Base-by-base conservation (phyloP, 1,284 basidiomycete species). In the Neonothopanus nambi region DNA sequence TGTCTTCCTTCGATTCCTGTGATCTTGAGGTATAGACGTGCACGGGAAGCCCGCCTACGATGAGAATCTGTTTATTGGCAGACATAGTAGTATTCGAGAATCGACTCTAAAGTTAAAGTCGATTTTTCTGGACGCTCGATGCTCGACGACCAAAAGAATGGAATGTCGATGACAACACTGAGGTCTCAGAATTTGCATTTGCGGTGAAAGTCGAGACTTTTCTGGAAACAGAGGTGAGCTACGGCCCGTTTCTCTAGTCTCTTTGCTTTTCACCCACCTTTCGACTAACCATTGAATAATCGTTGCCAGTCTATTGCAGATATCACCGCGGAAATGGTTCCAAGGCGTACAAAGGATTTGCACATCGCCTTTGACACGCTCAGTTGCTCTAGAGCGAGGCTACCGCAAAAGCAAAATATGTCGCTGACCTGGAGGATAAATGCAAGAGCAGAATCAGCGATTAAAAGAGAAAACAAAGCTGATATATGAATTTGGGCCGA, bases 31-130 rank as follows among this genome's bases (percentile, higher is more conserved):
- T 66, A 64, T 74, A 75, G 36, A 81, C 69, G 50, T 76, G 63
- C 23, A 77, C 65, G 15, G 62, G 57, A n/a, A 84, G 64, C 3
- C 81, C 81, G 3, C 74, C 79, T 36, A 82, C 67, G 46, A 68
- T 60, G 44, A 74, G 23, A 12, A 60, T 63, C 47, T 74, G 60
- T 47, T 70, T 72, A 44, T 57, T 33, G 46, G 43, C 26, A 9
- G 52, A 37, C 43, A 45, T 45, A 30, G 12, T 45, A 13, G 43
- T 20, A 20, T 15, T 20, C 8, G 41, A 21, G 20, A 26, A 17
- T 23, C 15, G 15, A 7, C 23, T 21, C 21, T 17, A 42, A n/a
- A n/a, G n/a, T n/a, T n/a, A n/a, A n/a, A n/a, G n/a, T n/a, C n/a
- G n/a, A n/a, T n/a, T n/a, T n/a, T n/a, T n/a, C n/a, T n/a, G n/a